phyloP scores from a whole-genome alignment of 1,284 basidiomycete species.

The Ceratorhiza oryzae-sativae region DNA sequence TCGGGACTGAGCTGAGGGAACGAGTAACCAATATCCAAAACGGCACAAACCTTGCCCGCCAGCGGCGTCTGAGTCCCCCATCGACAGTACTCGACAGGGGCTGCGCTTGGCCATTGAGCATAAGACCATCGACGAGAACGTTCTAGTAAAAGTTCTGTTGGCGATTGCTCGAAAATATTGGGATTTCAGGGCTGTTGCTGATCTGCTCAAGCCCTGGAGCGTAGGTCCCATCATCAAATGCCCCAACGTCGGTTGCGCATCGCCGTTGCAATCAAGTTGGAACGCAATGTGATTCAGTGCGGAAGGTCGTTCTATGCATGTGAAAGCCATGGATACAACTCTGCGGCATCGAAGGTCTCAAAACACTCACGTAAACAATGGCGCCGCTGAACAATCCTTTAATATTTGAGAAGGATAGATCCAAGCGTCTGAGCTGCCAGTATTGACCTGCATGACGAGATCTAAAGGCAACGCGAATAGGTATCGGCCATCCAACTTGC shows the following conservation, averaged over 20 bases:
- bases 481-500: neutral
- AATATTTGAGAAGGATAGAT: neutral
- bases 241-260: slow-evolving; percentile 31
- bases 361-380: neutral
- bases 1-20: slow-evolving; percentile 24
- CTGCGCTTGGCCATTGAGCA: slow-evolving; percentile 26
- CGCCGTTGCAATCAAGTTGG: slow-evolving; percentile 7
- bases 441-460: slow-evolving; percentile 20
- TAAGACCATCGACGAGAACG: slow-evolving; percentile 18
- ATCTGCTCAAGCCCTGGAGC: slow-evolving; percentile 20
- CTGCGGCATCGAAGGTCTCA: neutral
- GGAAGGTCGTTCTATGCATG: slow-evolving; percentile 3
- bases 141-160: slow-evolving; percentile 28
- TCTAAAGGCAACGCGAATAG: slow-evolving; percentile 7
- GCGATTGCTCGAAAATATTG: slow-evolving; percentile 23
- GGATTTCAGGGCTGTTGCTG: slow-evolving; percentile 20
- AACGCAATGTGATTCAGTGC: slow-evolving; percentile 33
- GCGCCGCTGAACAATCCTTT: slow-evolving; percentile 3
- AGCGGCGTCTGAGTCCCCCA: slow-evolving; percentile 15
- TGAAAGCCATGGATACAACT: neutral
- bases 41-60: slow-evolving; percentile 26
- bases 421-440: slow-evolving; percentile 35
- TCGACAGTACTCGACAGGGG: slow-evolving; percentile 1
- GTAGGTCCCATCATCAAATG: slow-evolving; percentile 35
- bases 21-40: slow-evolving; percentile 33